These are phyloP conservation scores for Strobilomyces echinocephalus DNA, from an alignment of 768 basidiomycete genomes.

Conservation along the genomic window DNA sequence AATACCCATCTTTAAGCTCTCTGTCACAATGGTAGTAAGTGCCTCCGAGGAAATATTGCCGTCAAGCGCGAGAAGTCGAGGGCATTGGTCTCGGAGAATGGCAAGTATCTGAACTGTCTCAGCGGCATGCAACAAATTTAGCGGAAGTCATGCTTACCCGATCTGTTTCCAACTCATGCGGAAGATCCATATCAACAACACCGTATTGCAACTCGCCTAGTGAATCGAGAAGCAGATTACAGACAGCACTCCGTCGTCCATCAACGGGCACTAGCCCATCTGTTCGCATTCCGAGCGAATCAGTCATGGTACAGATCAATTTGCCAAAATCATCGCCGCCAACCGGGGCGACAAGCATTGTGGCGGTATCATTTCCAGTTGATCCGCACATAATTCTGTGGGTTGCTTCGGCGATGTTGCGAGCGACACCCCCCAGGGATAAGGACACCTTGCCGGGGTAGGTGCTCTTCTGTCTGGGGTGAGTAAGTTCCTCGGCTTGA, in stretches of 20 bases:
- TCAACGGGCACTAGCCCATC: conserved; percentile 62
- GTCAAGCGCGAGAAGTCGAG: conserved; percentile 66
- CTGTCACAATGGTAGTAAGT: conserved; percentile 46
- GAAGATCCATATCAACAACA: conserved; percentile 86
- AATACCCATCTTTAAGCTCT: conserved; percentile 46
- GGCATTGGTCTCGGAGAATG: conserved; percentile 44
- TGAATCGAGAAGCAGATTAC: conserved; percentile 77
- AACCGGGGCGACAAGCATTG: conserved; percentile 69
- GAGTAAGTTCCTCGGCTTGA: conserved; percentile 31
- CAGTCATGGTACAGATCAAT: conserved; percentile 55
- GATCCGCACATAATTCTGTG: conserved; percentile 51
- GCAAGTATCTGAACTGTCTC: conserved; percentile 42
- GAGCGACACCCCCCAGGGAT: conserved; percentile 83
- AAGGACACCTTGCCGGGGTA: conserved; percentile 71
- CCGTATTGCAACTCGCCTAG: conserved; percentile 74
- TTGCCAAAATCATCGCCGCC: conserved; percentile 76
- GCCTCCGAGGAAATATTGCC: conserved; percentile 62
- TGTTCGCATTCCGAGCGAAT: conserved; percentile 65
- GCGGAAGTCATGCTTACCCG: conserved; percentile 31
- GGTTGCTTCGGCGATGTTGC: conserved; percentile 93
- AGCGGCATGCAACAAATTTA: background rate
- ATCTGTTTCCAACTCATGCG: conserved; percentile 43
- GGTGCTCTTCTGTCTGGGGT: conserved; percentile 58
- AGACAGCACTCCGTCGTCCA: conserved; percentile 64
- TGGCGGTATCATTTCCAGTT: conserved; percentile 27